Evolutionary conservation across 306 rosid genomes (phyloP), one percentile per base, ranked within the genome.

Genomic region (Vigna nakashimae): DNA sequence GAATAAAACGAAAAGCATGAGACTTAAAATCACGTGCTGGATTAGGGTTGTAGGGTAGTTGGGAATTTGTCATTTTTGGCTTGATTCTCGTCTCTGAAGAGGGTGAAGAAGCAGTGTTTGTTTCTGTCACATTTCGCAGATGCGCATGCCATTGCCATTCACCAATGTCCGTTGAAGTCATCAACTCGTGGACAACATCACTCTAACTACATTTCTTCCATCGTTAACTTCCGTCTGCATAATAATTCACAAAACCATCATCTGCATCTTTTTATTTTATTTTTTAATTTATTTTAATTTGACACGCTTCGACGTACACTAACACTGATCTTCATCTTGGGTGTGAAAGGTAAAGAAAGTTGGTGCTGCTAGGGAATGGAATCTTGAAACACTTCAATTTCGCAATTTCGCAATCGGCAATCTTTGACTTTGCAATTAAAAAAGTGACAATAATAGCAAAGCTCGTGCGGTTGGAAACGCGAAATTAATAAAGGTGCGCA

Each of bases 341-440:
- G 59, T 58, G 45, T 68, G 62, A 74, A 77, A 83, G 86, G 46
- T 73, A 50, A 67, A 38, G 34, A 73, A 59, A 60, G 26, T 56
- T 59, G 75, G 24, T 51, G 63, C 24, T 4, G 11, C 42, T 50
- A 73, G 71, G 46, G 15, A 36, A 71, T 11, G 65, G 79, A 72
- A 84, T 80, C 80, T 34, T 36, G 5, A 50, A 48, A 77, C 69
- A 77, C 57, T 73, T 45, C 30, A 20, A 77, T 16, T 76, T 70
- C 74, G 71, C 30, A 20, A 77, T 16, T 76, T 70, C 74, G 71
- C 64, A 72, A 80, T 70, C 32, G 50, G 50, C 84, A 50, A 74
- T 74, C 76, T 86, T 80, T 86, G 90, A 86, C 90, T 72, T 60
- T 67, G 45, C 56, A 42, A 43, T 83, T 2, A 5, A 65, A 22